These are phyloP conservation scores for Micractinium conductrix DNA, from an alignment of 139 green algal species.

Conservation along the genomic window DNA sequence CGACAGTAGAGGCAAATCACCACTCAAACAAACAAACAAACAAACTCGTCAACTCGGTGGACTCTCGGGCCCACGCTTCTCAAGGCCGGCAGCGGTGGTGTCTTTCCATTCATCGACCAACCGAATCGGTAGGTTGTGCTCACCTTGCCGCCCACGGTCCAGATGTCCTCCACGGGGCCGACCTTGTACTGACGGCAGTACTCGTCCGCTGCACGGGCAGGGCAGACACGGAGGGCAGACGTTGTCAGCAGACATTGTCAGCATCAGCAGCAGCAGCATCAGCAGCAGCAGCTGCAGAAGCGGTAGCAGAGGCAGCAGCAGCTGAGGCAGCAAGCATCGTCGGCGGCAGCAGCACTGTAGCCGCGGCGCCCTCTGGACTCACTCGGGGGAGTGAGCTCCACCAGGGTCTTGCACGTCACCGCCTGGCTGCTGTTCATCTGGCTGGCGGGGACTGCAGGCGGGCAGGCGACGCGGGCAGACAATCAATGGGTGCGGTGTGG, in stretches of 20 bases:
- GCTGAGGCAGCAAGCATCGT: too few relatives aligned
- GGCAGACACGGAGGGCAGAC: not conserved
- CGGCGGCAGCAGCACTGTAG: too few relatives aligned
- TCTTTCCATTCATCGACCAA: too few relatives aligned
- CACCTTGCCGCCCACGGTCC: constrained; percentile 7
- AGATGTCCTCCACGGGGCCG: constrained; percentile 13
- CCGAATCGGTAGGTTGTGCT: too few relatives aligned
- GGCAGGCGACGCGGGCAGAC: not conserved
- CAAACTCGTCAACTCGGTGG: not conserved
- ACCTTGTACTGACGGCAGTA: constrained; percentile 30
- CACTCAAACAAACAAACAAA: not conserved
- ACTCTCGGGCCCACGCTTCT: too few relatives aligned
- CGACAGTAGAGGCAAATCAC: too few relatives aligned
- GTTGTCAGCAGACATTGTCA: too few relatives aligned
- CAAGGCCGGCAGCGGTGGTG: too few relatives aligned
- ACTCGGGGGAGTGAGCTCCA: constrained; percentile 23
- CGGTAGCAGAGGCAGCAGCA: too few relatives aligned
- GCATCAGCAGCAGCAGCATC: too few relatives aligned
- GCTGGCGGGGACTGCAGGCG: constrained; percentile 26
- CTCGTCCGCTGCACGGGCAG: constrained; percentile 2
- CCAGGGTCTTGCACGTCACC: constrained; percentile 18
- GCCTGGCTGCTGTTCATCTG: constrained; percentile 1
- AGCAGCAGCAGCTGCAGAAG: too few relatives aligned
- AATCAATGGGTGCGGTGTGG: not conserved
- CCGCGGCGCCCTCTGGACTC: not conserved